phyloP scores from a whole-genome alignment of 495 filamentous ascomycete genomes.

The Paragyromitra xinjiangensis region DNA sequence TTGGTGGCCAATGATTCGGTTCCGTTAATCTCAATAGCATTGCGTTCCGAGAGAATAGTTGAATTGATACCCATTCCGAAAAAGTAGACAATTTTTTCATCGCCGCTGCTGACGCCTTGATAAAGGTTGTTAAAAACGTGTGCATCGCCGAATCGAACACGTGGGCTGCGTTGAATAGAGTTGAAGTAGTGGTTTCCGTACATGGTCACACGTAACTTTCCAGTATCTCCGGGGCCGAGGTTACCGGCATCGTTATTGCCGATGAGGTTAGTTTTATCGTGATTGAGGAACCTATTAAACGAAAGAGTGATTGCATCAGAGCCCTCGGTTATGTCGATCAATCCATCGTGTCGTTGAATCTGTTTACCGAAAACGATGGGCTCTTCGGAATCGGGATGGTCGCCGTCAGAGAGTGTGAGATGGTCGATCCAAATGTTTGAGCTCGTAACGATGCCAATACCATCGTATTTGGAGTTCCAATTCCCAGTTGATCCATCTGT shows the following conservation, averaged over 20 bases:
- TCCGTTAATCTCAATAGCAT: slow-evolving; percentile 34
- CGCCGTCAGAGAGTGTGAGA: slow-evolving; percentile 56
- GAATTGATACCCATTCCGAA: slow-evolving; percentile 49
- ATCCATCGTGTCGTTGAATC: slow-evolving; percentile 39
- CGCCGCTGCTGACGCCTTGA: slow-evolving; percentile 24
- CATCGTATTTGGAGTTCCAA: slow-evolving; percentile 60
- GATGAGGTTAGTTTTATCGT: slow-evolving; percentile 41
- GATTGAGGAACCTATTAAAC: slow-evolving; percentile 30
- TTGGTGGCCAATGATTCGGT: slow-evolving; percentile 27
- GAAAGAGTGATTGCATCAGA: slow-evolving; percentile 39
- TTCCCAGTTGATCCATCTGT: slow-evolving; percentile 38
- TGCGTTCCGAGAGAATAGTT: slow-evolving; percentile 44
- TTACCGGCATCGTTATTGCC: slow-evolving; percentile 44
- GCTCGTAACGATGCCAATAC: slow-evolving; percentile 65
- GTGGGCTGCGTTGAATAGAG: slow-evolving; percentile 40
- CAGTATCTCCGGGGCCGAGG: slow-evolving; percentile 35
- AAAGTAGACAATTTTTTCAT: slow-evolving; percentile 27
- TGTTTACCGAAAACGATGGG: slow-evolving; percentile 32
- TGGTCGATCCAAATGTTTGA: slow-evolving; percentile 77
- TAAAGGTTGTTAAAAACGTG: slow-evolving; percentile 44
- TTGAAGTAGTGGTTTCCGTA: slow-evolving; percentile 45
- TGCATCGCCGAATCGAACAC: slow-evolving; percentile 39
- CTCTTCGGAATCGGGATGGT: slow-evolving; percentile 33
- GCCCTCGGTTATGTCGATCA: slow-evolving; percentile 46
- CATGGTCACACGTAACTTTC: slow-evolving; percentile 33